These are phyloP conservation scores for Neofusicoccum cordaticola DNA, from an alignment of 2,329 filamentous ascomycete species.

Conservation along the genomic window DNA sequence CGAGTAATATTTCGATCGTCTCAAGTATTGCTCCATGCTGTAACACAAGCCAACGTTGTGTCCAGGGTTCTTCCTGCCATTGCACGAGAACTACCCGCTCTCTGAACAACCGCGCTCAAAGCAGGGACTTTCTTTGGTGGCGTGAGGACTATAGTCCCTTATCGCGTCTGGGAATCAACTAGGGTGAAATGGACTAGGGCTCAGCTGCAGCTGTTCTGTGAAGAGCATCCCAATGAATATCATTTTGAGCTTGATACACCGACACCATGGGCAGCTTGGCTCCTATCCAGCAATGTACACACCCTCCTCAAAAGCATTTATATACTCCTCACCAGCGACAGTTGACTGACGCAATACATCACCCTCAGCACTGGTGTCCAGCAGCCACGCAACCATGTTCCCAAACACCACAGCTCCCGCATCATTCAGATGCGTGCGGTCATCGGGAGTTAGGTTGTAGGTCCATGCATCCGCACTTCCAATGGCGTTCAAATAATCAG, in stretches of 20 bases:
- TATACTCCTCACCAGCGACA: not conserved
- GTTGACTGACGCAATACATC: not conserved
- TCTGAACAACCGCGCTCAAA: too few species aligned
- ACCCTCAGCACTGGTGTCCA: not conserved
- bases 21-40: not conserved
- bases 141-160: too few species aligned
- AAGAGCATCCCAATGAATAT: too few species aligned
- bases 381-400: not conserved
- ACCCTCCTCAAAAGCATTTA: not conserved
- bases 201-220: too few species aligned
- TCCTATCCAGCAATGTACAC: not conserved
- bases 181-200: too few species aligned
- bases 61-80: not conserved
- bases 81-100: too few species aligned
- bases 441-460: not conserved
- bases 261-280: not conserved
- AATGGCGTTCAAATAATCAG: constrained; percentile 10
- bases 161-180: too few species aligned
- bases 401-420: not conserved
- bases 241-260: too few species aligned
- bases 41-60: not conserved
- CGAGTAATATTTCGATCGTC: not conserved
- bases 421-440: constrained; percentile 4
- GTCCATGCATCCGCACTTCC: constrained; percentile 1
- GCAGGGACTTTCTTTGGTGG: too few species aligned